These are phyloP conservation scores for Meira miltonrushii DNA, from an alignment of 1,284 basidiomycete species.

Conservation along the genomic window DNA sequence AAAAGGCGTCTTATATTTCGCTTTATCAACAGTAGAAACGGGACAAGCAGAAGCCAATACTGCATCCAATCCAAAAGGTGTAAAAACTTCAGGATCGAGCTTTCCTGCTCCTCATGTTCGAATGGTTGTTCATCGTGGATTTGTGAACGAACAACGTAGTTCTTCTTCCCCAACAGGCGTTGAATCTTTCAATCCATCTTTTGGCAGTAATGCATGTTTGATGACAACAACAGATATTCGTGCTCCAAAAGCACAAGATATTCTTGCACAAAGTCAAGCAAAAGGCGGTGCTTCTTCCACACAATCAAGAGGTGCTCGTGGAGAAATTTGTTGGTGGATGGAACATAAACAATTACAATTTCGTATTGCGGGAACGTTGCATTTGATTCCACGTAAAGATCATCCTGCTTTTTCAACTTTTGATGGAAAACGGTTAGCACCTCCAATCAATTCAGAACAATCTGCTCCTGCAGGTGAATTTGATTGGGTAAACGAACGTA, in stretches of 20 bases:
- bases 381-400: conserved; percentile 39
- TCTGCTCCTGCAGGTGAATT: conserved; percentile 29
- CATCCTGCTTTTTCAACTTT: conserved; percentile 29
- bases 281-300: conserved; percentile 6
- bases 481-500: conserved; percentile 52
- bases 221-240: conserved; percentile 53
- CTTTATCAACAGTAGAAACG: conserved; percentile 35
- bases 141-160: conserved; percentile 51
- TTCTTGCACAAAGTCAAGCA: conserved; percentile 14
- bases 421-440: conserved; percentile 22
- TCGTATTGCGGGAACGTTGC: conserved; percentile 48
- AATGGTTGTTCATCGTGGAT: conserved; percentile 53
- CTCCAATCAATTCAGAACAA: conserved; percentile 19
- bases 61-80: not conserved
- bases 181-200: conserved; percentile 28
- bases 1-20: conserved; percentile 42
- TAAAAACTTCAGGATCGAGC: conserved; percentile 7
- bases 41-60: not conserved
- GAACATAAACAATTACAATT: conserved; percentile 43
- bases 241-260: conserved; percentile 50
- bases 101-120: conserved; percentile 18
- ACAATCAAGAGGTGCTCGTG: conserved; percentile 24
- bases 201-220: conserved; percentile 40
- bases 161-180: conserved; percentile 29
- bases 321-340: conserved; percentile 54